Base-by-base conservation (phyloP, 2,329 filamentous ascomycete genomes). In the Curvularia verruculosa region DNA sequence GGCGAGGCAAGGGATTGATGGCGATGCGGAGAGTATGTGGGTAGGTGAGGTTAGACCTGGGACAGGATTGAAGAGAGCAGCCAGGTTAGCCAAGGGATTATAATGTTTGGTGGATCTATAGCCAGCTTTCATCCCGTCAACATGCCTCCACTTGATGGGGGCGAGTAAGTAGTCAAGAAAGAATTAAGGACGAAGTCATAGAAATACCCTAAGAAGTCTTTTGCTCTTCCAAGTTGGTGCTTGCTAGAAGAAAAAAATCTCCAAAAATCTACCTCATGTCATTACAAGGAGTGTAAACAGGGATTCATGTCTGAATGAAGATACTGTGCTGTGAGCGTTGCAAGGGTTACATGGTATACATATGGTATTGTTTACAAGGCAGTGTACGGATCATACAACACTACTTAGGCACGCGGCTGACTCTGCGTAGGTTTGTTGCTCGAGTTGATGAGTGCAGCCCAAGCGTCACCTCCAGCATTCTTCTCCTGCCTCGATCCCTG, bases 1-100 rank as follows among this genome's bases (percentile, higher is more conserved):
- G 58, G 68, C 69, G 12, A 61, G 73, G 46, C 55, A 63, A 44
- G 61, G 63, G 5, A 70, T 75, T 50, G 68, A 75, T 65, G 62
- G 61, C 6, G 65, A 66, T 47, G 61, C 52, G 19, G 62, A 67
- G 52, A 59, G 51, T 8, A 69, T 69, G 67, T 72, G 68, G 64
- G 58, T 60, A 29, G 65, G 68, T 0, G 58, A 46, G 41, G 60
- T 69, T 6, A 60, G 58, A 48, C 73, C 73, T 1, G 73, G 73
- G 0, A 55, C 28, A 5, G 66, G 67, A 9, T 29, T 74, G 40
- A 65, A 59, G 46, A 62, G 36, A 44, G 68, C 75, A 47, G 56
- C 64, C 34, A 53, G 58, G 36, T 31, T 71, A 48, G 67, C 40
- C 50, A 59, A 37, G 21, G 31, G 51, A 23, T 4, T 44, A 24